Percentiles rank a stretch among this genome's conserved stretches.
Evolutionary conservation across 257 asterid genomes (phyloP).

Genomic region (Salvia miltiorrhiza): DNA sequence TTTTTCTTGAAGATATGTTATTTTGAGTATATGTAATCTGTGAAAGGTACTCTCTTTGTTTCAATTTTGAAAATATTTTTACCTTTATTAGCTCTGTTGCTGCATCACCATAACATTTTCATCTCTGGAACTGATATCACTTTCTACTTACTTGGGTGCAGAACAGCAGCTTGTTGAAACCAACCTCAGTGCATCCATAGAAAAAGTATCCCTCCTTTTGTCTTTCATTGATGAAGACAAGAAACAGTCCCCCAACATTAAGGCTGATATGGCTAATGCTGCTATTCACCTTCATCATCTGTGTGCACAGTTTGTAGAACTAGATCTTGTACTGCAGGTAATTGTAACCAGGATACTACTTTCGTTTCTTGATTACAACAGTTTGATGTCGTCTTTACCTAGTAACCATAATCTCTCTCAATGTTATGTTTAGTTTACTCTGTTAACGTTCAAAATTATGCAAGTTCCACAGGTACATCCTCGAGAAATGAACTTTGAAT

Average conservation of each 20-base stretch:
- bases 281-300: slow-evolving; percentile 42
- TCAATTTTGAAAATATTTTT: neutral
- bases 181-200: slow-evolving; percentile 63
- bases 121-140: slow-evolving; percentile 28
- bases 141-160: slow-evolving; percentile 41
- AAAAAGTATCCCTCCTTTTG: slow-evolving; percentile 56
- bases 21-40: neutral
- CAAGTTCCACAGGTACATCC: slow-evolving; percentile 67
- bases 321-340: slow-evolving; percentile 63
- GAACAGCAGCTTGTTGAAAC: slow-evolving; percentile 91
- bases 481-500: slow-evolving; percentile 62
- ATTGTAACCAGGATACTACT: slow-evolving; percentile 11
- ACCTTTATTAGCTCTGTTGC: neutral
- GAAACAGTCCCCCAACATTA: slow-evolving; percentile 32
- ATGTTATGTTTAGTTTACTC: slow-evolving; percentile 10
- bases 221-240: slow-evolving; percentile 75
- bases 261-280: slow-evolving; percentile 33
- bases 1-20: neutral
- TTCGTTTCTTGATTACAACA: slow-evolving; percentile 12
- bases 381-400: slow-evolving; percentile 19
- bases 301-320: slow-evolving; percentile 53
- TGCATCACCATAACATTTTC: slow-evolving; percentile 2
- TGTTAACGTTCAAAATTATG: slow-evolving; percentile 32
- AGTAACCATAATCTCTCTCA: slow-evolving; percentile 6
- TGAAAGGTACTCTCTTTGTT: neutral